Evolutionary conservation across 129 eudicot species (phyloP), one percentile per base, ranked within the genome.

Genomic region (Mikania micrantha): DNA sequence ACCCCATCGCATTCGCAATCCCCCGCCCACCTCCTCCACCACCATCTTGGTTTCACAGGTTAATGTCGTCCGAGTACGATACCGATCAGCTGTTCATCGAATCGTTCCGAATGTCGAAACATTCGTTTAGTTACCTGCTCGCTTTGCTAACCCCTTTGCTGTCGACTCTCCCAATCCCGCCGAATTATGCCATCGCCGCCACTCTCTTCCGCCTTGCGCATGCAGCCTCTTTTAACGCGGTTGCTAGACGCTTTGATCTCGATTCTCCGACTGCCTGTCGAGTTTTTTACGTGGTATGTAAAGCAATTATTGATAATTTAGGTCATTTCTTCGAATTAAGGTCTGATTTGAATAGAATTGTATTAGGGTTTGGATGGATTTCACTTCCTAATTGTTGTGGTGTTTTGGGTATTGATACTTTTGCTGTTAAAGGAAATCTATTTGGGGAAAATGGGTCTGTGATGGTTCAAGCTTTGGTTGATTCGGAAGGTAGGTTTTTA

Each of bases 371-470:
- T 59, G 88, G 90, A 27, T 86, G 91, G 96, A 88, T 85, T 68
- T 88, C 91, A 1, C 79, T 91, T 34, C 95, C 91, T 0, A 91
- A 88, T 79, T 91, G 98, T 53, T 88, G 94, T 77, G 98, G 98
- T 13, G 85, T 91, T 74, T 69, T 91, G 68, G 96, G 98, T 41
- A 27, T 83, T 39, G 90, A 85, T 53, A 74, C 52, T 61, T 91
- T 91, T 60, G 67, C 54, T 35, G 81, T 91, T 4, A 83, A 80
- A 28, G 85, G 94, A 4, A 71, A 85, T 17, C 52, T 80, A 27
- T 74, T 80, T 29, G 93, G 88, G 29, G 81, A 81, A 76, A 74
- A 84, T 77, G 94, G 95, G 78, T 83, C 62, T 32, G 80, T 91
- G 25, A 27, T 88, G 70, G 96, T 84, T 73, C 96, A 91, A 31